phyloP scores from a whole-genome alignment of 2,329 filamentous ascomycete species.

The Exophiala sp. region DNA sequence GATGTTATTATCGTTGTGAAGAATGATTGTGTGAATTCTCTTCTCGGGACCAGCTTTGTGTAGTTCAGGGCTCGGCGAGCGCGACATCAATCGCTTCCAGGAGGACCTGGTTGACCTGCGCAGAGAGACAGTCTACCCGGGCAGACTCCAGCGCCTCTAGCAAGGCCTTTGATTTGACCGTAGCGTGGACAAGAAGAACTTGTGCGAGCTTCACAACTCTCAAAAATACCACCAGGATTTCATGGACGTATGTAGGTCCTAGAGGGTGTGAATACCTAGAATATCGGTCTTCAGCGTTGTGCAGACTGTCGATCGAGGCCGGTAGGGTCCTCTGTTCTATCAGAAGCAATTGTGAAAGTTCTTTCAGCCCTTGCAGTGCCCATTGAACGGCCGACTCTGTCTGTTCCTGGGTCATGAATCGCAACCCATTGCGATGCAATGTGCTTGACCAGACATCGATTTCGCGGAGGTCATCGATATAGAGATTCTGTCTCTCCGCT shows the following conservation, averaged over 20 bases:
- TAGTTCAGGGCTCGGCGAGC: conserved; percentile 27
- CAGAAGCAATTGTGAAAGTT: conserved; percentile 4
- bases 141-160: conserved; percentile 29
- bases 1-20: not conserved
- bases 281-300: not conserved
- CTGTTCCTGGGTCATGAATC: not conserved
- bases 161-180: not conserved
- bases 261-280: conserved; percentile 36
- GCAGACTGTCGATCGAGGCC: not conserved
- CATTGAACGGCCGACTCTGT: conserved; percentile 37
- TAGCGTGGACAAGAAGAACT: conserved; percentile 30
- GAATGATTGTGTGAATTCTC: not conserved
- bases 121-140: conserved; percentile 24
- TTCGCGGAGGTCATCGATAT: conserved; percentile 74
- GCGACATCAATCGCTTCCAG: conserved; percentile 27
- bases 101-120: conserved; percentile 10
- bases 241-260: conserved; percentile 64
- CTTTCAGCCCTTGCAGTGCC: conserved; percentile 46
- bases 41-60: conserved; percentile 7
- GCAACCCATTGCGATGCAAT: conserved; percentile 33
- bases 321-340: not conserved
- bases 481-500: conserved; percentile 92
- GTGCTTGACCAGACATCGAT: conserved; percentile 59
- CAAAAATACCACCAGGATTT: conserved; percentile 52
- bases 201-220: conserved; percentile 37